Evolutionary conservation across 345 rosid genomes (phyloP).

Genomic region (Psidium guajava): DNA sequence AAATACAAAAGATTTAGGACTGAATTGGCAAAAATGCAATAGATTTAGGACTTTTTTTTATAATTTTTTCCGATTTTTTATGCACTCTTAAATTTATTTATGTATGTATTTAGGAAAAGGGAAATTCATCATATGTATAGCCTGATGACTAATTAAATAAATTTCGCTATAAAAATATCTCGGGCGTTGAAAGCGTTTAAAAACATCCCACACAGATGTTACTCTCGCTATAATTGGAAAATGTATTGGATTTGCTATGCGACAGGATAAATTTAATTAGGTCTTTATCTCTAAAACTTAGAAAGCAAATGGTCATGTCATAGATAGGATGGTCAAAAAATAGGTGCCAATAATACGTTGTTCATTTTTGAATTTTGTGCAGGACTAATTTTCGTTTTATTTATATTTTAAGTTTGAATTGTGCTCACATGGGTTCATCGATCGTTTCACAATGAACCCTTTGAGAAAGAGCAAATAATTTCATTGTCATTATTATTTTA

Average conservation of each 20-base stretch:
- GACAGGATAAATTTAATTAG: neutral
- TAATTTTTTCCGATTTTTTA: no score
- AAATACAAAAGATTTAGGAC: no score
- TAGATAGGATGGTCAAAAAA: neutral
- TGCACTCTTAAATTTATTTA: neutral
- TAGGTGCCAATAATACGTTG: neutral
- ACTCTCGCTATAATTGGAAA: neutral
- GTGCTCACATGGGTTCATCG: neutral
- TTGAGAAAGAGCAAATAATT: neutral
- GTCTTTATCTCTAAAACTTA: neutral
- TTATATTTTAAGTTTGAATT: neutral
- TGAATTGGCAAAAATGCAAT: no score
- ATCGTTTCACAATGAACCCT: neutral
- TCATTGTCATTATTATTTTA: neutral
- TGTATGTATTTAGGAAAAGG: neutral
- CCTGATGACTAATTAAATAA: neutral
- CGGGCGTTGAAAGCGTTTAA: neutral
- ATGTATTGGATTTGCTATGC: neutral
- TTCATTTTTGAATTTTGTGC: neutral
- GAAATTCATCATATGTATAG: neutral
- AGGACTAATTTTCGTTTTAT: neutral
- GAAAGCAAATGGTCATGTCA: neutral
- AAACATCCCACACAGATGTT: neutral
- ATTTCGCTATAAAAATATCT: fast-evolving
- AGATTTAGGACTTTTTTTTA: no score